phyloP scores from a whole-genome alignment of 1,284 basidiomycete species.

The Cutaneotrichosporon sp. region DNA sequence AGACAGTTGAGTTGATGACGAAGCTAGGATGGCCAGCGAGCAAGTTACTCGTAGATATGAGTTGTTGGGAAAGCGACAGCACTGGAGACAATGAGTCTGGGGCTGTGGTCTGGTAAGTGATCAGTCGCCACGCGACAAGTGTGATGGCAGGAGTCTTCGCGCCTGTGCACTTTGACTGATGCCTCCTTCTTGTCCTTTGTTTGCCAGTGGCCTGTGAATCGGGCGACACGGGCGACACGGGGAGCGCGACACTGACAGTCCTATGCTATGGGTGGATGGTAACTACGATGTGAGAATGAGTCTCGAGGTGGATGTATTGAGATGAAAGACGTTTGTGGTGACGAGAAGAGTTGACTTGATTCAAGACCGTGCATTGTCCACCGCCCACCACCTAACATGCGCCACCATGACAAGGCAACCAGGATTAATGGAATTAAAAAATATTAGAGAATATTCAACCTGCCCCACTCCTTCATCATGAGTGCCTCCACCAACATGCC shows the following conservation, averaged over 20 bases:
- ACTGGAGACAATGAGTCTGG: constrained; percentile 14
- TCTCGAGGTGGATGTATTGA: neutral
- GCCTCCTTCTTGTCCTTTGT: neutral
- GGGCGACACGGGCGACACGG: no score
- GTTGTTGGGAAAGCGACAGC: neutral
- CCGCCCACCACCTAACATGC: neutral
- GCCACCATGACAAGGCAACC: neutral
- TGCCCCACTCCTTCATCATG: neutral
- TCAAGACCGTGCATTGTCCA: no score
- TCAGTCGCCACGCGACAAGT: constrained; percentile 16
- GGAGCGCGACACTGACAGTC: constrained; percentile 12
- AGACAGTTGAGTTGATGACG: neutral
- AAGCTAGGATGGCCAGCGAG: neutral
- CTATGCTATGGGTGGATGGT: constrained; percentile 5
- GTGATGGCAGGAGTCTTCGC: neutral
- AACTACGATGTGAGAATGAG: neutral
- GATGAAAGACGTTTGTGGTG: neutral
- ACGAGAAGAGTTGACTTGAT: neutral
- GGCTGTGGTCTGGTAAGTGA: constrained; percentile 14
- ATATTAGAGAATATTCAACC: neutral
- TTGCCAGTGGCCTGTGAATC: neutral
- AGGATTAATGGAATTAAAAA: neutral
- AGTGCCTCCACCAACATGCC: neutral
- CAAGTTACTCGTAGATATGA: neutral
- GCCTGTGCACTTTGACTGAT: neutral